Conservation (phyloP, 768 basidiomycete genomes). For the Phylloporus scabripes region DNA sequence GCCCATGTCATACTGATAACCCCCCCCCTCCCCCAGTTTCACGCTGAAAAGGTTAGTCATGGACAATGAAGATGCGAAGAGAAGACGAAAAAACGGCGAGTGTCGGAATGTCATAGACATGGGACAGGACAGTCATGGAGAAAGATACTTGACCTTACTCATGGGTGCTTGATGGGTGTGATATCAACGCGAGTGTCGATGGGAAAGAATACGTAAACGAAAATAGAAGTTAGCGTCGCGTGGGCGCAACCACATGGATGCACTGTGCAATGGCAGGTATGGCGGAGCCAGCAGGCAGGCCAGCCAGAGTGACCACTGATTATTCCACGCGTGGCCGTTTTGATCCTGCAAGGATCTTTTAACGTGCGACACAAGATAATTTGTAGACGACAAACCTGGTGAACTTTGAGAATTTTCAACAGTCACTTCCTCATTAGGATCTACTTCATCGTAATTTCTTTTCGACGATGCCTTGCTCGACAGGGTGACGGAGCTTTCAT, state of each 20-base stretch:
- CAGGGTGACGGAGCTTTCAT: conserved; percentile 50
- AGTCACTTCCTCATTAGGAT: conserved; percentile 36
- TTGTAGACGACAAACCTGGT: conserved; percentile 36
- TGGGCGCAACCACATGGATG: not conserved
- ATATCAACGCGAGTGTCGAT: conserved; percentile 3
- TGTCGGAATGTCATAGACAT: not conserved
- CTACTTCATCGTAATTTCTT: conserved; percentile 41
- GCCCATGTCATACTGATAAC: conserved; percentile 2
- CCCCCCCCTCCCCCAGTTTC: conserved; percentile 8
- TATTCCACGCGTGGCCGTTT: conserved; percentile 42
- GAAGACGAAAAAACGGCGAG: not conserved
- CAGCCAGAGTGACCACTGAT: conserved; percentile 6
- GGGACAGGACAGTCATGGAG: not conserved
- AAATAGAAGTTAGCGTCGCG: conserved; percentile 28
- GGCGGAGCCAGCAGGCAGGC: not conserved
- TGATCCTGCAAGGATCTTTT: conserved; percentile 28
- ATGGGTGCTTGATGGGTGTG: conserved; percentile 10
- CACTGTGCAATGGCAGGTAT: conserved; percentile 1
- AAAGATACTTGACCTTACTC: conserved; percentile 29
- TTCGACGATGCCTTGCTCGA: conserved; percentile 54
- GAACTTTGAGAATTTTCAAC: conserved; percentile 35
- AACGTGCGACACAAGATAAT: not conserved
- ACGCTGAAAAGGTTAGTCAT: conserved; percentile 30
- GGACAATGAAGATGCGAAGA: conserved; percentile 8
- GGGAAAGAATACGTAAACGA: conserved; percentile 8